These are phyloP conservation scores for Pyrus pyrifolia DNA, from an alignment of 306 rosid genomes.

Conservation along the genomic window DNA sequence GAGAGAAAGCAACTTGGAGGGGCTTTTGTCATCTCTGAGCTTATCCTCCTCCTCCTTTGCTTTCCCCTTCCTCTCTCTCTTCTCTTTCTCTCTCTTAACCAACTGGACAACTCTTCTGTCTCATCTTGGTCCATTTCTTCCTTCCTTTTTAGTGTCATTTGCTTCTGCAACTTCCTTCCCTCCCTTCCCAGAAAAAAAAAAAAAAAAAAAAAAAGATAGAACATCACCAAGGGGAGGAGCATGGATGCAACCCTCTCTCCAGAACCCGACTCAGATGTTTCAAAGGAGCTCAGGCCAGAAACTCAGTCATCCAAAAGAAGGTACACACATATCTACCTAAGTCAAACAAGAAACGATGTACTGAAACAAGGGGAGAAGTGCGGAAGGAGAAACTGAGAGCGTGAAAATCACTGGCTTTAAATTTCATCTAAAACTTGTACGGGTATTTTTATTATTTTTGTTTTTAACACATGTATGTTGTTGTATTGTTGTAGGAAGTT, in stretches of 20 bases:
- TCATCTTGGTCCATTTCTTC: constrained; percentile 24
- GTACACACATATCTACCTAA: constrained; percentile 9
- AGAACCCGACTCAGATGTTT: constrained; percentile 34
- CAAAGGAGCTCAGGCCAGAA: constrained; percentile 32
- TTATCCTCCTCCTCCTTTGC: constrained; percentile 3
- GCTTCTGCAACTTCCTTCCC: constrained; percentile 15
- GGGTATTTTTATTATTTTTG: not conserved
- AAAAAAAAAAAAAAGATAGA: not conserved
- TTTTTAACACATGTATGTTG: not conserved
- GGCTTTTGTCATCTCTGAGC: constrained; percentile 22
- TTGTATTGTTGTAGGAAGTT: constrained; percentile 40
- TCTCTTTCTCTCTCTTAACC: constrained; percentile 36
- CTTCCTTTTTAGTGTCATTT: not conserved
- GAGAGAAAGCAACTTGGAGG: constrained; percentile 38
- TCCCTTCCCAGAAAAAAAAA: not conserved
- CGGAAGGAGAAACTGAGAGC: not conserved
- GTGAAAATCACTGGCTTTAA: not conserved
- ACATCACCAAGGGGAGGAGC: not conserved
- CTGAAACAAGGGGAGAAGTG: not conserved
- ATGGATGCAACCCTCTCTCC: constrained; percentile 40
- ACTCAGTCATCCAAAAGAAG: constrained; percentile 50
- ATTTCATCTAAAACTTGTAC: not conserved
- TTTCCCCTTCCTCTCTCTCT: constrained; percentile 4
- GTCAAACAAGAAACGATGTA: not conserved
- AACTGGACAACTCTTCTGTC: not conserved